Base-by-base conservation (phyloP, 768 basidiomycete species). In the Leccinum boreale region DNA sequence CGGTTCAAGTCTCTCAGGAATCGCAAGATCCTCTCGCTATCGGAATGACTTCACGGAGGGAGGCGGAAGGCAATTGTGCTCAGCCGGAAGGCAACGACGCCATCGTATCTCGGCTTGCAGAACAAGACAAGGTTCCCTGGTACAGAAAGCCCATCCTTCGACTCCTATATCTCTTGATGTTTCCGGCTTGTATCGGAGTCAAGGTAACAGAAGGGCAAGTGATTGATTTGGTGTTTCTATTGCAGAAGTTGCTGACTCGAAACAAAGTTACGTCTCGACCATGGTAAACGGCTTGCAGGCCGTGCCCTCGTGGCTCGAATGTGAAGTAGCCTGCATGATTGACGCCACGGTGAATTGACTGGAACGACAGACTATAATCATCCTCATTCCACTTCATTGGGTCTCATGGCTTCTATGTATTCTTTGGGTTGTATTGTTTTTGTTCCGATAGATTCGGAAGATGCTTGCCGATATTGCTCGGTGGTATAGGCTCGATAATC, bases 121-220 rank as follows among this genome's bases (percentile, higher is more conserved):
- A 62, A 15, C 73, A 78, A 53, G 85, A 87, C 67, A 73, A 72
- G 39, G 76, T 74, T 6, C 81, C 84, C 42, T 87, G 86, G 85
- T 86, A 85, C 67, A 67, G 64, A 60, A 87, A 86, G 62, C 83
- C 75, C 2, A 86, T 86, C 60, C 70, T 87, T 58, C 73, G 84
- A 21, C 35, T 75, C 23, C 61, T 86, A 45, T 86, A 86, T 68
- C 57, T 86, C 24, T 49, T 85, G 50, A 75, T 86, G 67, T 72
- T 85, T 59, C 85, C 84, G 14, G 45, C 62, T 7, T 66, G 65
- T 49, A 50, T 70, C 3, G 59, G 58, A n/a, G 63, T 67, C 46
- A 63, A 64, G 42, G 56, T 60, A 51, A 67, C 61, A 3, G 59
- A 50, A n/a, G 66, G 67, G 66, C 12, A 42, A 57, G 64, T 45